Evolutionary conservation across 345 rosid species (phyloP).

Genomic region (Syzygium aqueum): DNA sequence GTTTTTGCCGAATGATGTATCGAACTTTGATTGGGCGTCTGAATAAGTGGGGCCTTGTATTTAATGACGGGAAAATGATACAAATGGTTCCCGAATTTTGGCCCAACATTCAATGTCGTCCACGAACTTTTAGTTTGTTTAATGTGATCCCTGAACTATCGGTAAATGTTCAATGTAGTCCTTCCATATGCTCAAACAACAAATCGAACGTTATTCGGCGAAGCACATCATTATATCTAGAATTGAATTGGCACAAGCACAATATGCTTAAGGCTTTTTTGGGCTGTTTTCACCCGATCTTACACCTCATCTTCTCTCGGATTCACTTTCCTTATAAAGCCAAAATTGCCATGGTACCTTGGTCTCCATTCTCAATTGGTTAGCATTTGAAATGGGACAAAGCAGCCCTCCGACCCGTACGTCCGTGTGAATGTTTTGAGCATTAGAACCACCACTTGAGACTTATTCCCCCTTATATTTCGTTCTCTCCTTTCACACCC

Average conservation of each 20-base stretch:
- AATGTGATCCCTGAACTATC: background rate
- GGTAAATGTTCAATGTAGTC: background rate
- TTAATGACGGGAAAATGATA: background rate
- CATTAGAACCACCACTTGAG: background rate
- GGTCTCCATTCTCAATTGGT: background rate
- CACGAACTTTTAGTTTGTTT: fast-evolving
- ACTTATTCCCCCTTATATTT: background rate
- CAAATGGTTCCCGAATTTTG: too few relatives aligned
- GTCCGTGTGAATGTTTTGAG: background rate
- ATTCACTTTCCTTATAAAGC: background rate
- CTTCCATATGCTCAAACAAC: background rate
- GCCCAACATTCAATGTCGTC: background rate
- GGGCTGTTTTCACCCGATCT: fast-evolving
- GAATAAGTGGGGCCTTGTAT: background rate
- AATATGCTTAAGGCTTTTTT: too few relatives aligned
- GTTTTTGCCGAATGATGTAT: background rate
- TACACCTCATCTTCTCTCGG: background rate
- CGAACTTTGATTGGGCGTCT: background rate
- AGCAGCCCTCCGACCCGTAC: background rate
- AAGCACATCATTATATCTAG: too few relatives aligned
- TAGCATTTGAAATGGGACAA: background rate
- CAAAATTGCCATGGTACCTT: background rate
- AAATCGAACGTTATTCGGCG: too few relatives aligned
- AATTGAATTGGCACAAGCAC: too few relatives aligned
- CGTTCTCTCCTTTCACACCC: background rate